Conservation (phyloP, 2,329 filamentous ascomycete species). For the Madurella fahalii region DNA sequence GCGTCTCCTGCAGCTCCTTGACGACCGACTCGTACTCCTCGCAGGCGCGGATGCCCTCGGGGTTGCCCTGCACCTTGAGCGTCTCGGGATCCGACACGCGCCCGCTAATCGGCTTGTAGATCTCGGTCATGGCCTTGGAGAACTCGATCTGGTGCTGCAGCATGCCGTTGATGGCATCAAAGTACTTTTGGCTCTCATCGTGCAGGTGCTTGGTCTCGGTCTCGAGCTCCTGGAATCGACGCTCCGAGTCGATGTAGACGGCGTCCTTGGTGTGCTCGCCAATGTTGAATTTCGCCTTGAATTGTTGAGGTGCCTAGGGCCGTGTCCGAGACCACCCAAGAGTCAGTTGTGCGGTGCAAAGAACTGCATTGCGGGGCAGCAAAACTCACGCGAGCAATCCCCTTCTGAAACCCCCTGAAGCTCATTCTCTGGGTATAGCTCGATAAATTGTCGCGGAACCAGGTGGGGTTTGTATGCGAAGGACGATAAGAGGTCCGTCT, state of each 20-base stretch:
- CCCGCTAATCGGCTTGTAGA: slow-evolving; percentile 97
- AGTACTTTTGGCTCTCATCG: slow-evolving; percentile 96
- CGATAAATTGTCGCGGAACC: not conserved
- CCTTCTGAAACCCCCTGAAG: slow-evolving; percentile 94
- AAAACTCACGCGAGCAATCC: slow-evolving; percentile 69
- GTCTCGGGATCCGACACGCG: slow-evolving; percentile 90
- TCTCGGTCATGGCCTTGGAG: slow-evolving; percentile 89
- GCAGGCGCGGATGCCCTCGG: slow-evolving; percentile 89
- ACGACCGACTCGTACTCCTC: slow-evolving; percentile 95
- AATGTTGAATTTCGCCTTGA: slow-evolving; percentile 91
- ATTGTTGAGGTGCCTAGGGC: slow-evolving; percentile 74
- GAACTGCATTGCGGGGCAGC: slow-evolving; percentile 11
- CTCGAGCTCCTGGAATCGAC: slow-evolving; percentile 90
- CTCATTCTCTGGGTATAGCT: slow-evolving; percentile 61
- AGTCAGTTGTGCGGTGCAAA: slow-evolving; percentile 27
- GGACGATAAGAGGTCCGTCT: not conserved
- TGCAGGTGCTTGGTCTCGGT: slow-evolving; percentile 94
- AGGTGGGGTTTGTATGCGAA: not conserved
- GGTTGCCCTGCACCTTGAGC: slow-evolving; percentile 76
- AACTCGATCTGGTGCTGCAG: slow-evolving; percentile 96
- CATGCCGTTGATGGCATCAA: slow-evolving; percentile 97
- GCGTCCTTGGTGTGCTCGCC: slow-evolving; percentile 94
- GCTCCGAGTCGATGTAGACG: slow-evolving; percentile 90
- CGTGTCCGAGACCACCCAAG: not conserved
- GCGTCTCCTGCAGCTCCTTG: slow-evolving; percentile 79